Base-by-base conservation (phyloP, 2,329 filamentous ascomycete species). In the Chrysosphaeria jannelii region DNA sequence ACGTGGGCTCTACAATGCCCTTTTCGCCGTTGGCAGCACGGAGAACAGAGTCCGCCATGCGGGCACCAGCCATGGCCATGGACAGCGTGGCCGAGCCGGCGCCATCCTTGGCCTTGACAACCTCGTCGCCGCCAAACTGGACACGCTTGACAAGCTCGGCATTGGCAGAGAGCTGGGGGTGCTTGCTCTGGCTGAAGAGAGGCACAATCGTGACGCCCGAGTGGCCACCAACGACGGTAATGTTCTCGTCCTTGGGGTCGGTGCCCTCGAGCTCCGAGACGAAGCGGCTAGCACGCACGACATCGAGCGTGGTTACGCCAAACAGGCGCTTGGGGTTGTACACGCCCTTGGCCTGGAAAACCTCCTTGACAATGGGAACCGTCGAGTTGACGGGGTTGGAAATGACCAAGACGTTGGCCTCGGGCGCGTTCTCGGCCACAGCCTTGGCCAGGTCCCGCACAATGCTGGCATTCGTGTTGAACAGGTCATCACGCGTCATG, bases 401-500 rank as follows among this genome's bases (percentile, higher is more conserved):
- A 54, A 97, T 97, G 59, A 97, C 65, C 45, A 93, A 66, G 48
- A 93, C 60, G 55, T 89, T 89, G 50, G 85, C 85, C 34, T 91
- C 60, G 40, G 85, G 85, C 44, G 69, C 62, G 37, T 74, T 62
- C 41, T 89, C 66, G 41, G 85, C 85, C 43, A 65, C 67, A 40
- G 78, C 79, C 65, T 90, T 89, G 54, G 81, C 79, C 35, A 97
- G 67, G 52, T 93, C 85, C 44, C 81, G 79, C 47, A 97, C 85
- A 48, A 97, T 97, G 46, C 76, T 89, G 50, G 85, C 85, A 52
- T 97, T 97, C 62, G 81, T 97, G 68, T 93, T 93, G 78, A 97
- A 97, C 34, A 97, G 70, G 48, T 97, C 81, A 53, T 97, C 85
- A 60, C 85, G 79, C 54, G 74, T 89, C 85, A 97, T 97, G 53